phyloP scores from a whole-genome alignment of 305 asterid species.

The Fraxinus xanthoxyloides region DNA sequence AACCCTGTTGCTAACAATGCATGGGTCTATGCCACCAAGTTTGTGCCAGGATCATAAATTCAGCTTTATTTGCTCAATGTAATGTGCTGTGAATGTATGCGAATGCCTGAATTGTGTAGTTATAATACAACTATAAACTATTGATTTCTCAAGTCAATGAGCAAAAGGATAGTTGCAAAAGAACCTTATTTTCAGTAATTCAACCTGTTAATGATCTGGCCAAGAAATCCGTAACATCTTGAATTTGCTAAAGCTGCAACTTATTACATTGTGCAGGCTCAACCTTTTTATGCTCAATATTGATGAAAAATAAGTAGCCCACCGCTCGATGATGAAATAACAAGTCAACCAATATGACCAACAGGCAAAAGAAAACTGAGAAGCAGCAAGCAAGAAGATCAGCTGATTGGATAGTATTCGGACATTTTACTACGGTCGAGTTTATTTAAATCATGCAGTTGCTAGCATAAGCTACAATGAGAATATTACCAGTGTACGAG shows the following conservation, averaged over 20 bases:
- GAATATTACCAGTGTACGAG: background rate
- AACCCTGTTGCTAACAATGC: slow-evolving; percentile 32
- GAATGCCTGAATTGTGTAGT: slow-evolving; percentile 3
- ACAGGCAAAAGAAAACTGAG: background rate
- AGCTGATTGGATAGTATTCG: background rate
- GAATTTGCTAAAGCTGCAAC: background rate
- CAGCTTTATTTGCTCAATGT: background rate
- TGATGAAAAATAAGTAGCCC: background rate
- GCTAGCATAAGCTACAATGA: background rate
- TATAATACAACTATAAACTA: background rate
- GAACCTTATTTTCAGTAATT: slow-evolving; percentile 6
- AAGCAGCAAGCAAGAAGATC: background rate
- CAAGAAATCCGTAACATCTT: background rate
- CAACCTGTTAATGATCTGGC: background rate
- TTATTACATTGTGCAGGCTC: background rate
- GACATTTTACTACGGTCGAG: background rate
- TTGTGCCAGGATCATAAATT: slow-evolving; percentile 27
- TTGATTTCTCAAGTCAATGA: slow-evolving; percentile 16
- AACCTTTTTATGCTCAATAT: background rate
- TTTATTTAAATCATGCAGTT: background rate
- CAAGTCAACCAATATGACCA: background rate
- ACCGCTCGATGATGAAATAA: background rate
- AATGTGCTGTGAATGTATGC: background rate
- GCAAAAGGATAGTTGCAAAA: background rate
- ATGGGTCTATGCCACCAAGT: slow-evolving; percentile 28